phyloP scores from a whole-genome alignment of 495 filamentous ascomycete genomes.

The Cercophora sp. region DNA sequence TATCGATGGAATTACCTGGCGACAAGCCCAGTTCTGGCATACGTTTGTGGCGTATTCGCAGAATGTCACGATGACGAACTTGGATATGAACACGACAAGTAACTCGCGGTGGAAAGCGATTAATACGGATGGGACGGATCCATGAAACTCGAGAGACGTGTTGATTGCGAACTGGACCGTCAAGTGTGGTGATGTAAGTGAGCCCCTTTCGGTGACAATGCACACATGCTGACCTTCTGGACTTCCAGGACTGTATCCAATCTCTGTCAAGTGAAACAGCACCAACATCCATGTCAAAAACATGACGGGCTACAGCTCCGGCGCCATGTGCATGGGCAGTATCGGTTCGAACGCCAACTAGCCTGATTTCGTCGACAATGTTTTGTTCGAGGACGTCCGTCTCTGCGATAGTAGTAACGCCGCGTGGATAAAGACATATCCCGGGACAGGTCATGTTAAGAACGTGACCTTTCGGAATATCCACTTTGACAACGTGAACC shows the following conservation, averaged over 20 bases:
- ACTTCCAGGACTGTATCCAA: too few species aligned
- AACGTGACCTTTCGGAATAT: slow-evolving; percentile 53
- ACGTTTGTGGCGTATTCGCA: slow-evolving; percentile 39
- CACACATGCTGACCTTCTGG: too few species aligned
- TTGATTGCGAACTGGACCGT: slow-evolving; percentile 41
- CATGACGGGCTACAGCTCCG: slow-evolving; percentile 40
- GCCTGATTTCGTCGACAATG: slow-evolving; percentile 36
- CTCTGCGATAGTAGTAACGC: slow-evolving; percentile 46
- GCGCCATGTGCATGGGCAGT: slow-evolving; percentile 32
- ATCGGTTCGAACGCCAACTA: slow-evolving; percentile 22
- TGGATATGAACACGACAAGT: slow-evolving; percentile 37
- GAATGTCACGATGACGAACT: slow-evolving; percentile 45
- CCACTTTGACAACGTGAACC: slow-evolving; percentile 42
- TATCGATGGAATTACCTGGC: slow-evolving; percentile 41
- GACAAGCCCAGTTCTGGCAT: slow-evolving; percentile 42
- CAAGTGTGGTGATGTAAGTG: slow-evolving; percentile 43
- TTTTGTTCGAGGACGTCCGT: slow-evolving; percentile 39
- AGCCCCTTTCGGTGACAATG: too few species aligned
- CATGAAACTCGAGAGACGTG: slow-evolving; percentile 40
- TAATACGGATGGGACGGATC: slow-evolving; percentile 42
- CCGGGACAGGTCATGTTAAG: slow-evolving; percentile 40
- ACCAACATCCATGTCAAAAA: slow-evolving; percentile 45
- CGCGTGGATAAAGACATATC: slow-evolving; percentile 55
- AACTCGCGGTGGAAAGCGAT: slow-evolving; percentile 32
- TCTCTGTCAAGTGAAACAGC: slow-evolving; percentile 59